Base-by-base conservation (phyloP, 257 asterid species). In the Eustoma russellianum region DNA sequence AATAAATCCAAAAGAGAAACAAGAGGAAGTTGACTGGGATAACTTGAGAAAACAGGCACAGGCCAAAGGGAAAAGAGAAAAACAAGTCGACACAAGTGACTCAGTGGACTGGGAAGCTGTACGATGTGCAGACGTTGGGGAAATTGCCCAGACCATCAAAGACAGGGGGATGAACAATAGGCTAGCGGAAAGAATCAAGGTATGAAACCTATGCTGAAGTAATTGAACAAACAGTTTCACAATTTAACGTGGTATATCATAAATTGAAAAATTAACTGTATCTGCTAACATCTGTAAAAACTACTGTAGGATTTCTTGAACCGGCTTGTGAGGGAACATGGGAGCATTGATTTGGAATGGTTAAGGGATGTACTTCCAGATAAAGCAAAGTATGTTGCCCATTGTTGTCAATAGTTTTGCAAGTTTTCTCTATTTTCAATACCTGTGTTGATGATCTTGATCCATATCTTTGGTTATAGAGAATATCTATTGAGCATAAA, bases 21-120 rank as follows among this genome's bases (percentile, higher is more conserved):
- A 66, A 64, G 60, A 41, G 38, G 66, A 64, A 52, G 67, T 76
- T 57, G 79, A 83, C 50, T 92, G 99, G 95, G 98, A 87, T 68
- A 65, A 50, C 46, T 69, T 88, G 59, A 80, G 95, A 62, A 76
- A 70, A 64, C 71, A 78, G 67, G 83, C 81, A 24, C 57, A 47
- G 30, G 58, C 67, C 43, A 60, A 62, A 34, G 77, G 86, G 60
- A 70, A 55, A 62, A 71, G 73, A 62, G 88, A 69, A 55, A 76
- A 62, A 68, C 70, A 94, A 54, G 60, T 17, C 41, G 72, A 74
- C 68, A 74, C 84, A 46, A 71, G 72, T 83, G 97, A 92, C 58
- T 82, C 98, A n/a, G 80, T 85, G 72, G 95, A 92, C 72, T 92
- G 95, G 95, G 98, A 85, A 59, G 83, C 95, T 55, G 79, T 92